Conservation (phyloP, 176 grass and related monocot species). For the Saccharum officinarum region DNA sequence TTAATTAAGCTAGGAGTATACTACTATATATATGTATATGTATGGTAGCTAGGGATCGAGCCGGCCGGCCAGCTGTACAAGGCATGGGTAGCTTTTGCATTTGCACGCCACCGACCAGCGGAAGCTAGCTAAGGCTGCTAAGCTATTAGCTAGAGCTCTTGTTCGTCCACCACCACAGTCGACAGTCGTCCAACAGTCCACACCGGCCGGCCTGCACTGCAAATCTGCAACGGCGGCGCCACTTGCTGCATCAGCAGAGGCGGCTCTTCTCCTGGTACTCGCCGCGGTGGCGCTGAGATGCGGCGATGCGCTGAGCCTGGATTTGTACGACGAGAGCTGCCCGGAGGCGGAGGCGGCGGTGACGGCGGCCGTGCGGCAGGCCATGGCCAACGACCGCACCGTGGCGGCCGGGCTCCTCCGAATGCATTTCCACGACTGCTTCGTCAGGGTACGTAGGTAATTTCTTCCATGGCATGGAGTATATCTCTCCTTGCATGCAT, state of each 20-base stretch:
- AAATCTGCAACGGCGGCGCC: background rate
- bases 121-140: too few species aligned
- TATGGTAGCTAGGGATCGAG: too few species aligned
- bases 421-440: slow-evolving; percentile 97
- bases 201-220: background rate
- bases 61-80: too few species aligned
- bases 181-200: background rate
- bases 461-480: background rate
- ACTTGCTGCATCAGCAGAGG: background rate
- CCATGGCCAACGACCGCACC: slow-evolving; percentile 58
- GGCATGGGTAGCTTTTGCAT: too few species aligned
- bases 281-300: background rate
- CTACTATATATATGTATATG: too few species aligned
- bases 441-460: slow-evolving; percentile 54
- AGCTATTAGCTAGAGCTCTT: too few species aligned
- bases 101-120: too few species aligned
- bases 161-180: too few species aligned
- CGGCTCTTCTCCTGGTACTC: background rate
- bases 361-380: slow-evolving; percentile 58
- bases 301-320: slow-evolving; percentile 58
- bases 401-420: slow-evolving; percentile 77
- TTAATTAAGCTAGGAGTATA: too few species aligned
- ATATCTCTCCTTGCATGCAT: too few species aligned
- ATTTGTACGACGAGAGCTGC: slow-evolving; percentile 66
- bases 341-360: slow-evolving; percentile 63